A percentile compares a stretch with the other conserved stretches of the same genome.
These are phyloP conservation scores for Myxozyma monticola DNA, from an alignment of 805 yeast species.

Conservation along the genomic window DNA sequence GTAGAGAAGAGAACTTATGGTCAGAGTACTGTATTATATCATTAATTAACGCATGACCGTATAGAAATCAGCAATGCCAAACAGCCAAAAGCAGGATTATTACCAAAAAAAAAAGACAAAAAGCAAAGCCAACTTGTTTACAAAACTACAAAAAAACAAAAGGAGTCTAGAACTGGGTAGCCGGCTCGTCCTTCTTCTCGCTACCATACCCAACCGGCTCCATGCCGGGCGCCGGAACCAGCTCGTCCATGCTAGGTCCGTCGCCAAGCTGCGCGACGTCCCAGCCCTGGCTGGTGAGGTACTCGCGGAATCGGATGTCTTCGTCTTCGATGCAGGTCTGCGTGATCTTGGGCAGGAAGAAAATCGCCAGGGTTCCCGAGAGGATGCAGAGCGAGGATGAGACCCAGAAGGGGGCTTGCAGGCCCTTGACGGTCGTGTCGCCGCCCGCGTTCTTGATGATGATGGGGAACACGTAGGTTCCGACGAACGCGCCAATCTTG, in stretches of 20 bases:
- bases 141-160: too few relatives aligned
- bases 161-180: too few relatives aligned
- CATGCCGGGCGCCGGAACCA: constrained; percentile 2
- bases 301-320: constrained; percentile 68
- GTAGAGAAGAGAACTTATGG: too few relatives aligned
- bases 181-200: constrained; percentile 8
- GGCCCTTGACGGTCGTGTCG: constrained; percentile 50
- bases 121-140: not conserved
- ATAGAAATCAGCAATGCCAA: too few relatives aligned
- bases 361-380: constrained; percentile 66
- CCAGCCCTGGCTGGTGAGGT: constrained; percentile 66
- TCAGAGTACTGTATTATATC: too few relatives aligned
- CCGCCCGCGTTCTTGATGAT: constrained; percentile 61
- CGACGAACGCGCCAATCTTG: constrained; percentile 89
- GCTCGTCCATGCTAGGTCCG: constrained; percentile 9
- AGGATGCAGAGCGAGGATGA: constrained; percentile 75
- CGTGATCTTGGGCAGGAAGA: constrained; percentile 76
- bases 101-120: not conserved
- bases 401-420: constrained; percentile 77
- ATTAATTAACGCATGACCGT: too few relatives aligned
- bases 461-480: constrained; percentile 84
- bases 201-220: not conserved
- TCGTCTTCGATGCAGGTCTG: constrained; percentile 80
- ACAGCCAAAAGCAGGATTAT: too few relatives aligned
- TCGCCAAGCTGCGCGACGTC: constrained; percentile 43